Base-by-base conservation (phyloP, 179 eudicot species). In the Vitellaria paradoxa region DNA sequence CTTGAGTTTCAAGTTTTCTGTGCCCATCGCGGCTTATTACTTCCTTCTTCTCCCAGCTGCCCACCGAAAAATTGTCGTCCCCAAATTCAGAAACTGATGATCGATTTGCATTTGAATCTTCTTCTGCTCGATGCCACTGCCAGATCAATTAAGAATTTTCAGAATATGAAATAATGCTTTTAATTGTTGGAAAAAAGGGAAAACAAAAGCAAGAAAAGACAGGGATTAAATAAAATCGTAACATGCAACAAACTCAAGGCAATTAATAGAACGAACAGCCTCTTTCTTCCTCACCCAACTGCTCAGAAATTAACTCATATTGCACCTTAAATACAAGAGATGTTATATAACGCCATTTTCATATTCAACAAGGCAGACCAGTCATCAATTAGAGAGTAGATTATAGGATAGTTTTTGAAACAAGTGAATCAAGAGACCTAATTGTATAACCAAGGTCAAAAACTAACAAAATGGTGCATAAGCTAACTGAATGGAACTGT, bases 11-110 rank as follows among this genome's bases (percentile, higher is more conserved):
- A 47, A 92, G 87, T 81, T 86, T 89, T 91, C 87, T 76, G 61
- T 78, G 79, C 42, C 90, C 97, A 70, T 92, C 97, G 14, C 97
- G 92, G 77, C 88, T 90, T 61, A 69, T 72, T 63, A 92, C 73
- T 80, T 86, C 91, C 77, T 84, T 90, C 72, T 70, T 81, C 81
- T 89, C 93, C 97, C 97, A 92, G 57, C 85, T 86, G 42, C 97
- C 97, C 6, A 92, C 83, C 15, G 89, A 84, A 72, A 92, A 92
- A 79, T 77, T 78, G 78, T 91, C 96, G 23, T 89, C 92, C 23
- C 96, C 93, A 53, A 91, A 91, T 81, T 90, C 92, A 30, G 91
- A 90, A 66, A 81, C 52, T 14, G 86, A 73, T 11, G 85, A 69
- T 65, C 79, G 80, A 76, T 78, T 79, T 74, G 79, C 78, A n/a